phyloP scores from a whole-genome alignment of 1,284 basidiomycete species.

The Heterobasidion annosum region DNA sequence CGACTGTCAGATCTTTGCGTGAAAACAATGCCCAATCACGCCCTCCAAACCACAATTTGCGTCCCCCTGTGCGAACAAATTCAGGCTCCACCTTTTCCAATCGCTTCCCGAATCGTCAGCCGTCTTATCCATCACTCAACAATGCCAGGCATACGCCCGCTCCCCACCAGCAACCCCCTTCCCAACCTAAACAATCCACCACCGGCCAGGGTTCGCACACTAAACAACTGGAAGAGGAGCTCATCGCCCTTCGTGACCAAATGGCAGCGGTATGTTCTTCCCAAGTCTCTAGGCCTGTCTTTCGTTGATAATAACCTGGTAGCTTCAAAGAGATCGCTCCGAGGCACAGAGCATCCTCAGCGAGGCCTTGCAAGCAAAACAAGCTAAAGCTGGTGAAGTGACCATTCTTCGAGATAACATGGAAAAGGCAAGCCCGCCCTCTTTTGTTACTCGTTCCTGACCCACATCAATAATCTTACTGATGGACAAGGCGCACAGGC shows the following conservation, averaged over 20 bases:
- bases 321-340: constrained; percentile 44
- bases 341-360: constrained; percentile 33
- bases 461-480: not conserved
- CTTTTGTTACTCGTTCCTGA: not conserved
- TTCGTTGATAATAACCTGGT: constrained; percentile 9
- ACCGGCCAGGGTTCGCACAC: not conserved
- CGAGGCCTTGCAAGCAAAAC: constrained; percentile 36
- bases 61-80: not conserved
- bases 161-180: not conserved
- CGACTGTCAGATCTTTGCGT: not conserved
- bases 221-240: not conserved
- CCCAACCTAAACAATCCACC: not conserved
- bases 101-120: not conserved
- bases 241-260: not conserved
- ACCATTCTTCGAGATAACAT: constrained; percentile 46
- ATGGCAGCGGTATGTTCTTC: constrained; percentile 7
- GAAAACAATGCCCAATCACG: not conserved
- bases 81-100: not conserved
- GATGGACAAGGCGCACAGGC: constrained; percentile 27
- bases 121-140: not conserved
- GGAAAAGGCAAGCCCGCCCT: constrained; percentile 34
- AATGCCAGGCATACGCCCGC: not conserved
- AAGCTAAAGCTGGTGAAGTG: constrained; percentile 55
- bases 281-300: not conserved
- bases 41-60: not conserved